Evolutionary conservation across 345 rosid genomes (phyloP), one percentile per base, ranked within the genome.

Genomic region (Sonneratia alba): DNA sequence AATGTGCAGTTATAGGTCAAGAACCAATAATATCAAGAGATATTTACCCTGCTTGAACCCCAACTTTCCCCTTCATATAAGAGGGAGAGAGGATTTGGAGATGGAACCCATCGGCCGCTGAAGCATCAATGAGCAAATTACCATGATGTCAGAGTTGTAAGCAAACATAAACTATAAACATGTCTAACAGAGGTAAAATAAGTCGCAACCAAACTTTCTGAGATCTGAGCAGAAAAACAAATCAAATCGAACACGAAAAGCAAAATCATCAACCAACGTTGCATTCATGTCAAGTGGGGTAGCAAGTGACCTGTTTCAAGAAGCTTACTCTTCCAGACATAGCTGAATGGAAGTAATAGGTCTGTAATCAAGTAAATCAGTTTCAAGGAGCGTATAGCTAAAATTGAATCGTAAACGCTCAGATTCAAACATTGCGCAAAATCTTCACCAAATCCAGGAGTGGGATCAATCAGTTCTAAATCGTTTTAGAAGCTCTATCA

Each of bases 81-180:
- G 59, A 77, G 90, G 27, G 97, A 82, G 79, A 81, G 84, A 70
- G 92, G 87, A 81, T 81, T 77, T 67, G 90, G 70, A 80, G 89
- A 81, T 73, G 86, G 89, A 66, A 85, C 67, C 99, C 96, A 90
- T 73, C 92, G 93, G 75, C 91, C 96, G 85, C 99, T 94, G 93
- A 87, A 84, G 86, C 85, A 93, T 88, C 86, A 89, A 88, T 85
- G 90, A 89, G 89, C 81, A 93, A 88, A 88, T 79, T 75, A 89
- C 66, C 90, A 90, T 86, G 90, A 91, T 75, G 93, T 93, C 92
- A 89, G 96, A 87, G 80, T 83, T 63, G 75, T 80, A 77, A 80
- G 73, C 79, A 78, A 84, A 67, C 78, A 82, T 84, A 83, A 80
- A 83, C 84, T 83, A 72, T 57, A 83, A 88, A 77, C 21, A 75